phyloP scores from a whole-genome alignment of 495 filamentous ascomycete species.

The Penicillium longicatenatum region DNA sequence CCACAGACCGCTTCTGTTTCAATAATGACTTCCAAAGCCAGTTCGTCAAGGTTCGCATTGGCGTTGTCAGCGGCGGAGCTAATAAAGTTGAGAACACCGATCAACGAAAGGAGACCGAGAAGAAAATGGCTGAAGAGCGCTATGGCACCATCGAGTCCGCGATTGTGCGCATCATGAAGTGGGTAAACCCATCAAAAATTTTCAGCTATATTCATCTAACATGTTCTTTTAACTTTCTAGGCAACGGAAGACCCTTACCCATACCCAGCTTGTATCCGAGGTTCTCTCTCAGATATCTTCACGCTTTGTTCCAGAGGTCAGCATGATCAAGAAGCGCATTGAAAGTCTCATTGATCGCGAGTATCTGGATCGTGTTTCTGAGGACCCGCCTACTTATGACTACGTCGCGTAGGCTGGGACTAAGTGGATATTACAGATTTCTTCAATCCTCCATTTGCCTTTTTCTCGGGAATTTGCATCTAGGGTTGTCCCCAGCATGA shows the following conservation, averaged over 20 bases:
- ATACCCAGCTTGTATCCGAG: constrained; percentile 81
- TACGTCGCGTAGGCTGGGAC: constrained; percentile 63
- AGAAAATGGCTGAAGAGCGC: constrained; percentile 80
- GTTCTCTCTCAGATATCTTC: constrained; percentile 75
- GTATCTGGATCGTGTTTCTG: constrained; percentile 86
- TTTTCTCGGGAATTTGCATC: background rate
- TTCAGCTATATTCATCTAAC: constrained; percentile 14
- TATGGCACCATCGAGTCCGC: constrained; percentile 82
- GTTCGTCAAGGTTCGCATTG: constrained; percentile 83
- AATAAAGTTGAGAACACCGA: constrained; percentile 85
- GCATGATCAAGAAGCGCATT: constrained; percentile 91
- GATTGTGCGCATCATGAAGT: constrained; percentile 97
- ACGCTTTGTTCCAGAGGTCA: constrained; percentile 87
- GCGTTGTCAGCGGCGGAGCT: constrained; percentile 62
- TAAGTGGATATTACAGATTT: background rate
- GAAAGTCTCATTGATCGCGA: constrained; percentile 91
- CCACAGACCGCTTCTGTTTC: constrained; percentile 79
- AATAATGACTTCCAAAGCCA: constrained; percentile 83
- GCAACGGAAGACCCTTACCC: constrained; percentile 82
- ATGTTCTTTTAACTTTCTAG: constrained; percentile 45
- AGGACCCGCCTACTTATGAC: constrained; percentile 68
- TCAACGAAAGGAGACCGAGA: constrained; percentile 84
- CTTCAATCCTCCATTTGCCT: background rate
- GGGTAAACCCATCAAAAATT: constrained; percentile 32
- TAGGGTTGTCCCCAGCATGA: background rate